Evolutionary conservation across 108 stramenopile genomes (phyloP).

Genomic region (Nitzschia sp.): DNA sequence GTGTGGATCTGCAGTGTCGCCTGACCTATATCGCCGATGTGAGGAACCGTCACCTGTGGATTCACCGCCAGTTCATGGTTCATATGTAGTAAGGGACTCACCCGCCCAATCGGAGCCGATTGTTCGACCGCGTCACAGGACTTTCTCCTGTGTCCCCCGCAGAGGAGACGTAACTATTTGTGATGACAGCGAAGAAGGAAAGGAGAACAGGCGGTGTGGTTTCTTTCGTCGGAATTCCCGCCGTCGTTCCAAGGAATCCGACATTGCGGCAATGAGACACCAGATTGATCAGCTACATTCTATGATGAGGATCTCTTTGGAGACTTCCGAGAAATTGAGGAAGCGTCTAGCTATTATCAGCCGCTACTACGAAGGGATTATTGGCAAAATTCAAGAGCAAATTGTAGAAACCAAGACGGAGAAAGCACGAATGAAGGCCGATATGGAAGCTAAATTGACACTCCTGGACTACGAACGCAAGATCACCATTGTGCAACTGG

Average conservation of each 20-base stretch:
- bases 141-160: not conserved
- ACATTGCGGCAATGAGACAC: constrained; percentile 23
- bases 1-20: not conserved
- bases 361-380: constrained; percentile 34
- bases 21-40: not conserved
- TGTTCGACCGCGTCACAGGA: not conserved
- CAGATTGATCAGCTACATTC: constrained; percentile 27
- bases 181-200: constrained; percentile 8
- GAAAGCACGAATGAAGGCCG: constrained; percentile 16
- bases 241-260: constrained; percentile 2
- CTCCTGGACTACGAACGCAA: constrained; percentile 6
- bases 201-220: constrained; percentile 17
- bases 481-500: constrained; percentile 3
- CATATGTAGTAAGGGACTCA: too few species aligned
- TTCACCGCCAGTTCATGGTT: too few species aligned
- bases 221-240: constrained; percentile 20
- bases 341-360: constrained; percentile 22
- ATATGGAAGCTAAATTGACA: constrained; percentile 10
- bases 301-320: constrained; percentile 28
- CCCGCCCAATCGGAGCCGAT: too few species aligned
- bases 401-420: constrained; percentile 30
- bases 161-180: not conserved
- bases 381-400: constrained; percentile 26
- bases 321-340: constrained; percentile 27
- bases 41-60: too few species aligned